Conservation (phyloP, 2,329 filamentous ascomycete genomes). For the Whalleya microplaca region DNA sequence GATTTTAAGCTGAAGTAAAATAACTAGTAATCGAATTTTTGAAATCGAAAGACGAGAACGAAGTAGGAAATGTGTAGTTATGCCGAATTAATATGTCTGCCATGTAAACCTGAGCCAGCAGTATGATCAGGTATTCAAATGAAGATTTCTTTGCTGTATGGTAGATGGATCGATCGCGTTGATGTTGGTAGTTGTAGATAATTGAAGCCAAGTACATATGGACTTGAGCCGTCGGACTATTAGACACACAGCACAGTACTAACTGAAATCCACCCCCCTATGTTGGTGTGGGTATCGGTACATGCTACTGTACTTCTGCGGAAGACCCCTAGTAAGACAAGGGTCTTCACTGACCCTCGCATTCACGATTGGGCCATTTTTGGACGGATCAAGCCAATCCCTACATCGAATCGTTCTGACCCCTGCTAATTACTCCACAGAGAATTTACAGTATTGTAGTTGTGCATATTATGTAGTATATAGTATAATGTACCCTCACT, state of each 20-base stretch:
- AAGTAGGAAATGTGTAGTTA: neutral
- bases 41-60: neutral
- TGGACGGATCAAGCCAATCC: slow-evolving; percentile 17
- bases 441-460: neutral
- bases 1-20: neutral
- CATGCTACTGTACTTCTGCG: slow-evolving; percentile 11
- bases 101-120: neutral
- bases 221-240: neutral
- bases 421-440: neutral
- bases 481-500: slow-evolving; percentile 12
- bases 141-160: neutral
- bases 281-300: slow-evolving; percentile 19
- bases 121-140: neutral
- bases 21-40: neutral
- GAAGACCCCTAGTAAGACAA: slow-evolving; percentile 24
- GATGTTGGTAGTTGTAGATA: neutral
- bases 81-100: neutral
- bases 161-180: neutral
- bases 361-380: slow-evolving; percentile 23
- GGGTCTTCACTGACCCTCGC: slow-evolving; percentile 18
- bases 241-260: slow-evolving; percentile 1
- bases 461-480: neutral
- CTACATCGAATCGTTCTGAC: slow-evolving; percentile 15
- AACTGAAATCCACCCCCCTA: slow-evolving; percentile 12
- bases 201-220: neutral